Base-by-base conservation (phyloP, 1,139 yeast genomes). In the Yamadazyma dushanensis region DNA sequence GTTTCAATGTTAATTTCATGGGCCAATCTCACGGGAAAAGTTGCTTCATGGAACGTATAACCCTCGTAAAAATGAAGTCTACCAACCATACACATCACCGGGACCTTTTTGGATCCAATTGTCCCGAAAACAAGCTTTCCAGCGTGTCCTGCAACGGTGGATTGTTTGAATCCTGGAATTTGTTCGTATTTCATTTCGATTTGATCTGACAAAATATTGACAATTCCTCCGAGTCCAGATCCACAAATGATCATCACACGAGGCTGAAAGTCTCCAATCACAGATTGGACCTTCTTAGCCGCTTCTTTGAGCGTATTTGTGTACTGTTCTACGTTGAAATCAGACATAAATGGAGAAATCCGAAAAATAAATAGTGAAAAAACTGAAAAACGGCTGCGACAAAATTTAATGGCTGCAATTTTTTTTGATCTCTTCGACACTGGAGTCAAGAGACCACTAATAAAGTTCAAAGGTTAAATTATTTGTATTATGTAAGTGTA, bases 31-130 rank as follows among this genome's bases (percentile, higher is more conserved):
- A 92, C 71, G 0, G 97, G 97, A 57, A 88, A 85, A 0, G 90
- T 87, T 2, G 96, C 83, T 41, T 85, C 85, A 43, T 76, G 78
- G 50, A 89, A 77, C 14, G 78, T 72, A 59, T 88, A 84, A 2
- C 98, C 97, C 59, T 92, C 97, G 53, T 92, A 92, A 45, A 84
- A 85, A 57, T 90, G 97, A 40, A 90, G 66, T 46, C 97, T 71
- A 5, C 97, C 97, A 38, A 87, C 88, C 96, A 90, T 89, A 51
- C 96, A 82, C 61, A 90, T 77, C 1, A 90, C 95, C 0, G 95
- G 94, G 1, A 83, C 86, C 35, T 70, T 71, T 26, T 78, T 80
- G 8, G 50, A 47, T 2, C 94, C 94, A 50, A 90, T 81, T 26
- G 61, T 60, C 2, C 97, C 97, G 57, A 88, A 82, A 5, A 89